Percentiles rank a stretch among this genome's conserved stretches.
Conservation (phyloP, 1,139 yeast species). For the Pichia inconspicua region DNA sequence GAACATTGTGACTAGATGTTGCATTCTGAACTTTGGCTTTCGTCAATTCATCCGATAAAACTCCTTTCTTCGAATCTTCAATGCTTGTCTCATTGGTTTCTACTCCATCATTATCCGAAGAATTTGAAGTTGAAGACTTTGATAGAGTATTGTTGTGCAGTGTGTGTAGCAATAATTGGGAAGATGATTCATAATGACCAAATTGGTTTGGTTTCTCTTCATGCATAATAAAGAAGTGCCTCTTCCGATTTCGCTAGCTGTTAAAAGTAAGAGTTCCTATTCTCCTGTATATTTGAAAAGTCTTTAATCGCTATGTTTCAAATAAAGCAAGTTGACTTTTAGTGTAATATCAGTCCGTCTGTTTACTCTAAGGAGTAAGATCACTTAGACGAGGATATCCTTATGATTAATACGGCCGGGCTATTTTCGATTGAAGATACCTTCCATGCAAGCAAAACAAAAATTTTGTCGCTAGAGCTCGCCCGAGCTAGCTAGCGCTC, state of each 20-base stretch:
- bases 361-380: no score
- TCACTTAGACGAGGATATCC: no score
- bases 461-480: no score
- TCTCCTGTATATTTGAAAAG: no score
- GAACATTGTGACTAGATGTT: not conserved
- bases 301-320: no score
- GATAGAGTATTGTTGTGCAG: slow-evolving; percentile 2
- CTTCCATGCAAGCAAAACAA: no score
- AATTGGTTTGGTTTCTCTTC: not conserved
- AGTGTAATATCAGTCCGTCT: no score
- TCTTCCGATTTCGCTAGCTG: not conserved
- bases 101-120: slow-evolving; percentile 6
- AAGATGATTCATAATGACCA: not conserved
- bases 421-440: no score
- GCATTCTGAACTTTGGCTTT: not conserved
- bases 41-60: not conserved
- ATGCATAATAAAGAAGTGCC: not conserved
- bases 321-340: no score
- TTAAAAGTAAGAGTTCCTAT: no score
- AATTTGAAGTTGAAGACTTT: slow-evolving; percentile 15
- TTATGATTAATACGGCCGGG: no score
- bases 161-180: slow-evolving; percentile 1
- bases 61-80: slow-evolving; percentile 6
- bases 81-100: slow-evolving; percentile 11
- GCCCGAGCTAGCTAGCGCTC: no score